Evolutionary conservation across 106 monocot genomes (phyloP).

Genomic region (Allium sativum): DNA sequence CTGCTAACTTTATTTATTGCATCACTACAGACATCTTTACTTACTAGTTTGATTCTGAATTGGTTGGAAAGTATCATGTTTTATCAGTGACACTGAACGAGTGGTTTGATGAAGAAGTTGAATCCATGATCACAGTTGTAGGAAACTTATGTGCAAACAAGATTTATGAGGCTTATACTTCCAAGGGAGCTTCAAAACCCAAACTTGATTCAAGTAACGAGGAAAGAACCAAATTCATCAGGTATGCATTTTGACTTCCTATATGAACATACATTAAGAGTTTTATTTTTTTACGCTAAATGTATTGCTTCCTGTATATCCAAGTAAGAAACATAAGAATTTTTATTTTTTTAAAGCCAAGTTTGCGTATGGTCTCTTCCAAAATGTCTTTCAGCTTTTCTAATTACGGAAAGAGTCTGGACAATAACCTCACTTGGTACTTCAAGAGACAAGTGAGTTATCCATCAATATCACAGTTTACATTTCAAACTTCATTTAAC

Average conservation of each 20-base stretch:
- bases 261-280: neutral
- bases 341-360: conserved; percentile 88
- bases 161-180: conserved; percentile 77
- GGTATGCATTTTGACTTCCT: conserved; percentile 16
- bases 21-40: neutral
- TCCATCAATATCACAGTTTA: neutral
- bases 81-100: conserved; percentile 74
- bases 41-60: neutral
- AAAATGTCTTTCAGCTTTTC: conserved; percentile 33
- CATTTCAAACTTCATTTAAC: no score
- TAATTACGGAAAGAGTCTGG: conserved; percentile 28
- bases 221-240: conserved; percentile 50
- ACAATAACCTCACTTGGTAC: conserved; percentile 7
- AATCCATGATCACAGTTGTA: conserved; percentile 65
- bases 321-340: conserved; percentile 82
- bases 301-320: conserved; percentile 26
- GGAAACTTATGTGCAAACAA: conserved; percentile 72
- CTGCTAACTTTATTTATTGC: no score
- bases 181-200: conserved; percentile 41
- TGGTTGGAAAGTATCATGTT: conserved; percentile 25
- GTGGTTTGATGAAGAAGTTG: conserved; percentile 64
- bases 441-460: conserved; percentile 35
- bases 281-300: neutral
- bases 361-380: conserved; percentile 66
- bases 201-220: conserved; percentile 38